Evolutionary conservation across 2,329 filamentous ascomycete genomes (phyloP).

Genomic region (Cladosporium sp.): DNA sequence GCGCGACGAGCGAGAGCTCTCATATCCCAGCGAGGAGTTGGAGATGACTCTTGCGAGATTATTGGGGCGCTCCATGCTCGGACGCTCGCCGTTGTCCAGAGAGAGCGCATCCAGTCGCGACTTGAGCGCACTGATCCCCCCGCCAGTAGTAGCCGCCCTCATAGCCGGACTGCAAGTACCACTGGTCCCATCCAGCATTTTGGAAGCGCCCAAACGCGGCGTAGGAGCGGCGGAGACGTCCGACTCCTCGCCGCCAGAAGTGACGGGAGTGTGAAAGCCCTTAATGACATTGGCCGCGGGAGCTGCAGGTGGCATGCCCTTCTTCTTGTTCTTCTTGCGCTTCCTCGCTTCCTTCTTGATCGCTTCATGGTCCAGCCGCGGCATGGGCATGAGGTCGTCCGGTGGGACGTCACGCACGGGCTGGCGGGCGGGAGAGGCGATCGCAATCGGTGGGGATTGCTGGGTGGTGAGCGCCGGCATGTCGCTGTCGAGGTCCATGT

Average conservation of each 20-base stretch:
- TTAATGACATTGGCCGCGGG: conserved; percentile 40
- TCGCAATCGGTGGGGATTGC: conserved; percentile 29
- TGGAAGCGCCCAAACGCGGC: conserved; percentile 33
- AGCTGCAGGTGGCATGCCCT: conserved; percentile 32
- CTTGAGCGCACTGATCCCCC: conserved; percentile 79
- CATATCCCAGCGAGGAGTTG: conserved; percentile 37
- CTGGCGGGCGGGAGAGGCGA: conserved; percentile 27
- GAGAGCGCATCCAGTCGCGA: conserved; percentile 75
- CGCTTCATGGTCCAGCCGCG: conserved; percentile 32
- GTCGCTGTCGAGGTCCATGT: conserved; percentile 25
- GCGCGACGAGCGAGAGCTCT: conserved; percentile 50
- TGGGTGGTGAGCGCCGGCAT: conserved; percentile 22
- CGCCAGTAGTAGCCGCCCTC: conserved; percentile 47
- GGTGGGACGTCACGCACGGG: conserved; percentile 21
- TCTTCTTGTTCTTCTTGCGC: conserved; percentile 36
- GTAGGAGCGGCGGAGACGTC: conserved; percentile 42
- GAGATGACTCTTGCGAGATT: conserved; percentile 39
- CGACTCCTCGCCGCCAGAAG: conserved; percentile 54
- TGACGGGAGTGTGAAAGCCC: conserved; percentile 48
- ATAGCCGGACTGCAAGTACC: conserved; percentile 46
- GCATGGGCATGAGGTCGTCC: conserved; percentile 21
- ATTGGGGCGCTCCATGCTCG: conserved; percentile 28
- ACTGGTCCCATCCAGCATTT: conserved; percentile 43
- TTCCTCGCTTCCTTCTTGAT: conserved; percentile 34
- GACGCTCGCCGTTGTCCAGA: conserved; percentile 56